Conservation (phyloP, 257 asterid genomes). For the Solanum etuberosum region DNA sequence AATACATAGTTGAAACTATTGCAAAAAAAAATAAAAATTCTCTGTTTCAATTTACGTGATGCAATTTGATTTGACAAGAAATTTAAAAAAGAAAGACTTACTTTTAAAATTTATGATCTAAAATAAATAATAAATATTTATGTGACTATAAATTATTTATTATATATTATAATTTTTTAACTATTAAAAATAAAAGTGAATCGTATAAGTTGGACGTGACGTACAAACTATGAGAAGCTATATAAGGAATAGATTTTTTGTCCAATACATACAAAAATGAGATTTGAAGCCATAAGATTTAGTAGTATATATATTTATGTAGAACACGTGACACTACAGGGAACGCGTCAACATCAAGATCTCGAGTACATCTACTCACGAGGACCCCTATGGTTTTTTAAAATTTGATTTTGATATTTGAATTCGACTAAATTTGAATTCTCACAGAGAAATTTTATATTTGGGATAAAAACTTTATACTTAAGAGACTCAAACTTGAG, state of each 20-base stretch:
- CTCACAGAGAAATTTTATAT: accelerated
- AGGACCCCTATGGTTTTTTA: neutral
- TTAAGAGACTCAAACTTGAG: accelerated
- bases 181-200: too few relatives aligned
- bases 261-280: neutral
- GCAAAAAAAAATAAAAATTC: too few relatives aligned
- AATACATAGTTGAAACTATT: too few relatives aligned
- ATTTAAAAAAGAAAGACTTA: too few relatives aligned
- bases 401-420: too few relatives aligned
- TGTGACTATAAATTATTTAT: neutral
- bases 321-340: neutral
- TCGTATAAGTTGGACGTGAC: neutral
- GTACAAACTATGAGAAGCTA: neutral
- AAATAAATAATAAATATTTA: too few relatives aligned
- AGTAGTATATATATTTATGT: neutral
- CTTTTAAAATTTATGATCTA: too few relatives aligned
- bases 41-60: too few relatives aligned
- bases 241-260: neutral
- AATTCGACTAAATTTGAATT: too few relatives aligned
- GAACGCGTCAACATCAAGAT: neutral
- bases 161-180: too few relatives aligned
- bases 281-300: neutral
- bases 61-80: too few relatives aligned
- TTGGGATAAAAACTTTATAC: accelerated
- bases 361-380: neutral